Evolutionary conservation across 768 basidiomycete genomes (phyloP).

Genomic region (Suillus discolor): DNA sequence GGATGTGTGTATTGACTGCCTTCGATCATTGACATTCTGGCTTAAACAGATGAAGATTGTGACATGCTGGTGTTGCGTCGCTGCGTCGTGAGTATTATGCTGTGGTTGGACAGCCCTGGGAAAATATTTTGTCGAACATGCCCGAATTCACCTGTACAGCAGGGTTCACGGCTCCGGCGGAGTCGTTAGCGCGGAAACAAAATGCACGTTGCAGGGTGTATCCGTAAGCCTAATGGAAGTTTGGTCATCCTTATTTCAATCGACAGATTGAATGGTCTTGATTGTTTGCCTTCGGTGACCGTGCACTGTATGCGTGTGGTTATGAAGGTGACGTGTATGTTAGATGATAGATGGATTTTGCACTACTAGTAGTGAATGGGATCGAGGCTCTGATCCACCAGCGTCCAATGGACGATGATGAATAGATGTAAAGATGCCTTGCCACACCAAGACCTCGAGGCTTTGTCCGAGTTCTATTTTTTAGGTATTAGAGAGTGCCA

Average conservation of each 20-base stretch:
- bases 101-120: constrained; percentile 12
- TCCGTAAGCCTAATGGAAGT: constrained; percentile 24
- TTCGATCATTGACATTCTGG: constrained; percentile 60
- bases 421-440: constrained; percentile 28
- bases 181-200: constrained; percentile 29
- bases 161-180: constrained; percentile 15
- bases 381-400: constrained; percentile 26
- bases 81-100: constrained; percentile 14
- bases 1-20: constrained; percentile 54
- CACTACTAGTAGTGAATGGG: constrained; percentile 14
- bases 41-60: constrained; percentile 21
- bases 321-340: not conserved
- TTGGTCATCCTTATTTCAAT: constrained; percentile 30
- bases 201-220: constrained; percentile 31
- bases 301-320: not conserved
- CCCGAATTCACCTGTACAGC: no score
- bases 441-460: constrained; percentile 39
- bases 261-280: not conserved
- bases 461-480: constrained; percentile 19
- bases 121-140: constrained; percentile 24
- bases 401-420: constrained; percentile 33
- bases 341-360: constrained; percentile 3
- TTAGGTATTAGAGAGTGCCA: constrained; percentile 33
- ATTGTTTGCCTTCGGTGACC: not conserved
- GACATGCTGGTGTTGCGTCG: constrained; percentile 19